Base-by-base conservation (phyloP, 169 alveolate species). In the Cryptosporidium viatorum region DNA sequence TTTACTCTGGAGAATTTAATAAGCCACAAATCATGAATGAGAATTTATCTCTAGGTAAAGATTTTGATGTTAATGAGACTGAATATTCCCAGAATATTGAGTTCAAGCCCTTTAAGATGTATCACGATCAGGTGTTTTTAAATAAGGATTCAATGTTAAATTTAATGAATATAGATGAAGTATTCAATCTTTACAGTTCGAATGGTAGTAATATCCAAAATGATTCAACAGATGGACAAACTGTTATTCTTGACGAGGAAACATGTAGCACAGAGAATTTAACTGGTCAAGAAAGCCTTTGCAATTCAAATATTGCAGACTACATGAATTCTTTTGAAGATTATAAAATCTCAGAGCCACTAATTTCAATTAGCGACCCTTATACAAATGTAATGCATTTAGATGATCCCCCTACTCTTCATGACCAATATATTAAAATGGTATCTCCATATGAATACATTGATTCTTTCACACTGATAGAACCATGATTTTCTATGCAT, bases 391-490 rank as follows among this genome's bases (percentile, higher is more conserved):
- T 80, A 45, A 35, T 80, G 31, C 80, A 80, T 12, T 62, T 62
- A 14, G 89, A 80, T 23, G 75, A 67, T 8, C 39, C 74, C 16
- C 39, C 67, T 4, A 45, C 67, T 29, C 37, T 73, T 14, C 55
- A 73, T 26, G 86, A 73, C n/a, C 86, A 73, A 51, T 37, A 51
- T 14, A 59, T 73, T 37, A 73, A 51, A 18, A 73, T 73, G 45
- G 43, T 23, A 31, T 80, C 89, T n/a, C 89, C 89, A 62, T 80
- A 62, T 41, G 89, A 67, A 5, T 29, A 80, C 29, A 80, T 80
- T 8, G 89, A 80, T 48, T 80, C 75, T 1, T 80, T 80, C 62
- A 80, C 89, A 60, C 31, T 80, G 29, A 80, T 80, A 26, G 89
- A 80, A 62, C 89, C 89, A 6, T 80, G 50, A 59, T 26, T 26